Evolutionary conservation across 2,329 filamentous ascomycete species (phyloP).

Genomic region (Exophiala sideris): DNA sequence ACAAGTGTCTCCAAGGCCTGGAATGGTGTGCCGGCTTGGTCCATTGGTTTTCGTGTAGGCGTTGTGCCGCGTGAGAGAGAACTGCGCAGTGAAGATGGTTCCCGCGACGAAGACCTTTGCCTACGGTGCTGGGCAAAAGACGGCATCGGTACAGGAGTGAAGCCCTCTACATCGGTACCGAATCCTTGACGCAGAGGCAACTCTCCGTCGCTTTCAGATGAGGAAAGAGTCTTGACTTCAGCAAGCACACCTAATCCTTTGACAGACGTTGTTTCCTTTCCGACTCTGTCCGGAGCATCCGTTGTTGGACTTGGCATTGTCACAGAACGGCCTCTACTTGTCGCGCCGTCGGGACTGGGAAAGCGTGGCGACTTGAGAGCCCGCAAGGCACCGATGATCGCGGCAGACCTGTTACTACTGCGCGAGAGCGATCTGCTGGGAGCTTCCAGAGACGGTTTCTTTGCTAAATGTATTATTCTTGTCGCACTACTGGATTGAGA

Average conservation of each 20-base stretch:
- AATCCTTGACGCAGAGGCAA: constrained; percentile 24
- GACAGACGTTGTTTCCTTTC: constrained; percentile 1
- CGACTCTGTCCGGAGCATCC: too few relatives aligned
- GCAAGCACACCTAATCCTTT: neutral
- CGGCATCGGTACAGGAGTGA: constrained; percentile 16
- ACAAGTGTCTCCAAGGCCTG: constrained; percentile 26
- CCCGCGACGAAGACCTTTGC: constrained; percentile 31
- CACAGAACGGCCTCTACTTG: constrained; percentile 11
- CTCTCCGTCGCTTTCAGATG: constrained; percentile 7
- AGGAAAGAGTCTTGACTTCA: constrained; percentile 1
- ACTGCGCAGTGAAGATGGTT: constrained; percentile 30
- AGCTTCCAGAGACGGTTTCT: constrained; percentile 28
- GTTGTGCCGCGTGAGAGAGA: constrained; percentile 31
- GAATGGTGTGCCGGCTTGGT: constrained; percentile 6
- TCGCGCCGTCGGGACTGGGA: constrained; percentile 11
- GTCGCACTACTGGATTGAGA: constrained; percentile 20
- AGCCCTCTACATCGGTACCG: constrained; percentile 7
- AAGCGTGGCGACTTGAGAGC: constrained; percentile 30
- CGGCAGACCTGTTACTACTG: constrained; percentile 31
- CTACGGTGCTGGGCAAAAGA: constrained; percentile 40
- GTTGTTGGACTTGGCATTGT: too few relatives aligned
- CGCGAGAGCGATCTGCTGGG: constrained; percentile 37
- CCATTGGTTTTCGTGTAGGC: constrained; percentile 1
- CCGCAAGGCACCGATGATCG: constrained; percentile 38
- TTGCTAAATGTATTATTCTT: constrained; percentile 27